phyloP scores from a whole-genome alignment of 106 monocot species.

The Dioscorea alata region DNA sequence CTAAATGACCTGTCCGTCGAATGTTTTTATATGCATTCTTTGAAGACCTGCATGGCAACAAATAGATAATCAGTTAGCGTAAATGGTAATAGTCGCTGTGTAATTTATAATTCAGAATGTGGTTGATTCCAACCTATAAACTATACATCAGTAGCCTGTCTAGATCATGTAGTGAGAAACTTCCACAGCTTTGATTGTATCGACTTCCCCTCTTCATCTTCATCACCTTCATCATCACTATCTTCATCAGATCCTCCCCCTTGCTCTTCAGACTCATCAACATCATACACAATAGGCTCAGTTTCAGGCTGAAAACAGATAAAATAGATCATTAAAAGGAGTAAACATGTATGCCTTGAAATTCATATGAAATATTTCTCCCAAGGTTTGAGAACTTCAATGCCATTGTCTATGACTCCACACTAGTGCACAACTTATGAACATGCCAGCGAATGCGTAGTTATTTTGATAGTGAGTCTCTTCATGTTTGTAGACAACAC shows the following conservation, averaged over 20 bases:
- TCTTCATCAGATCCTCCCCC: constrained; percentile 6
- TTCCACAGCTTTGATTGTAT: constrained; percentile 29
- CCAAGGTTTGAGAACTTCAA: neutral
- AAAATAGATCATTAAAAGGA: neutral
- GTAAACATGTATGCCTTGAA: neutral
- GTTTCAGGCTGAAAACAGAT: too few relatives aligned
- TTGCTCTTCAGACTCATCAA: neutral
- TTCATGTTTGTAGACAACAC: too few relatives aligned
- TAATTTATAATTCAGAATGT: neutral
- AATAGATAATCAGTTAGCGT: neutral
- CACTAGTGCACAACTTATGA: too few relatives aligned
- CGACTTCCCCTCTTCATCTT: constrained; percentile 10
- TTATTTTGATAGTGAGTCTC: too few relatives aligned
- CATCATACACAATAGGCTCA: neutral
- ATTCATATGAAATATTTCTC: neutral
- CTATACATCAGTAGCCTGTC: neutral
- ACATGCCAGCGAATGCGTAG: too few relatives aligned
- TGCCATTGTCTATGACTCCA: too few relatives aligned
- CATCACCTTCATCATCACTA: constrained; percentile 17
- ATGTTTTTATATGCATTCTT: neutral
- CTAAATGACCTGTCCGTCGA: neutral
- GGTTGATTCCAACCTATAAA: neutral
- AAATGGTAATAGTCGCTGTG: neutral
- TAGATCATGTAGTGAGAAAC: constrained; percentile 19
- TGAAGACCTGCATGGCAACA: neutral